Evolutionary conservation across 2,329 filamentous ascomycete genomes (phyloP).

Genomic region (Sphaceloma murrayae): DNA sequence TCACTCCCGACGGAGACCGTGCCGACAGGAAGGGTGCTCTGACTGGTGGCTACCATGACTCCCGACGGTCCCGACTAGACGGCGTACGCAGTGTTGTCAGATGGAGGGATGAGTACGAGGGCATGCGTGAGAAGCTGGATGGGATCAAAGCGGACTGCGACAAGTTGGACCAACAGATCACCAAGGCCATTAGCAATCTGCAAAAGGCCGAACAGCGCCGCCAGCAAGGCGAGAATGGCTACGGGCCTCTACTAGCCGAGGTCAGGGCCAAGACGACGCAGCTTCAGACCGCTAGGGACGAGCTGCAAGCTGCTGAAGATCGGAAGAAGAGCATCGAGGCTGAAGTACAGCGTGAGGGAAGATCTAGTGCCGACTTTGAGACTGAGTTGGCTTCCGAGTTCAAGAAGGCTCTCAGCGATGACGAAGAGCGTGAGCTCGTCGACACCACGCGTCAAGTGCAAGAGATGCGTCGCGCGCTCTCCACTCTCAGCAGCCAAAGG

Average conservation of each 20-base stretch:
- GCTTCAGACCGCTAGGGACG: slow-evolving; percentile 61
- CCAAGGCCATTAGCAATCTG: slow-evolving; percentile 69
- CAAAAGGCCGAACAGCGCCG: slow-evolving; percentile 74
- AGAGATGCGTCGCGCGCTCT: slow-evolving; percentile 65
- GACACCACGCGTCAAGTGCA: slow-evolving; percentile 59
- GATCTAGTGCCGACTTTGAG: slow-evolving; percentile 67
- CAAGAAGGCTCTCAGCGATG: slow-evolving; percentile 73
- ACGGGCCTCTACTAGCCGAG: slow-evolving; percentile 69
- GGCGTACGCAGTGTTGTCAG: slow-evolving; percentile 66
- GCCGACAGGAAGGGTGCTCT: slow-evolving; percentile 92
- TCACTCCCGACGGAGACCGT: slow-evolving; percentile 88
- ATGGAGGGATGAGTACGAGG: slow-evolving; percentile 66
- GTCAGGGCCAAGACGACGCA: slow-evolving; percentile 65
- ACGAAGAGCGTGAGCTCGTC: slow-evolving; percentile 77
- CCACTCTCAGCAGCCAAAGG: slow-evolving; percentile 61
- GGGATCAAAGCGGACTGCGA: slow-evolving; percentile 64
- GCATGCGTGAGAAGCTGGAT: slow-evolving; percentile 51
- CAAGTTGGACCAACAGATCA: slow-evolving; percentile 78
- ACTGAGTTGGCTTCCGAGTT: slow-evolving; percentile 77
- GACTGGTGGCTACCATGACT: slow-evolving; percentile 89
- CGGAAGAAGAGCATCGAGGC: slow-evolving; percentile 61
- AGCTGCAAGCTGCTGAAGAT: slow-evolving; percentile 61
- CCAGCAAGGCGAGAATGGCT: slow-evolving; percentile 69
- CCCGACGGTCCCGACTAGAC: slow-evolving; percentile 74
- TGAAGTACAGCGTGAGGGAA: slow-evolving; percentile 47